A percentile compares a stretch with the other conserved stretches of the same genome.
These are phyloP conservation scores for Candida krabiensis DNA, from an alignment of 805 yeast genomes.

Conservation along the genomic window DNA sequence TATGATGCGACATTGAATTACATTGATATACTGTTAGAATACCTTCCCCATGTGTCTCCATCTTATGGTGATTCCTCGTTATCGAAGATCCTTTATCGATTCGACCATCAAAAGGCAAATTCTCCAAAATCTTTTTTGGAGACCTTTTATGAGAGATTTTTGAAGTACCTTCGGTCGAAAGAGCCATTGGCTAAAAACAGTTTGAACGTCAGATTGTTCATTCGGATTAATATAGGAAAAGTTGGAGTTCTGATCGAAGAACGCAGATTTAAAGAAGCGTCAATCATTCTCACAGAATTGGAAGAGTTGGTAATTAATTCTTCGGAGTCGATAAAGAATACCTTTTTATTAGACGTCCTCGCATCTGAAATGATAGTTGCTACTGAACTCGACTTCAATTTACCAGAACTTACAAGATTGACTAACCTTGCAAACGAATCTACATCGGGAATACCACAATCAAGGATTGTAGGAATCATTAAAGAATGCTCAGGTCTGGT, in stretches of 20 bases:
- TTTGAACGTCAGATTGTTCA: slow-evolving; percentile 41
- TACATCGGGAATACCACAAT: slow-evolving; percentile 71
- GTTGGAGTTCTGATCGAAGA: slow-evolving; percentile 38
- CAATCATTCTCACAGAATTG: slow-evolving; percentile 34
- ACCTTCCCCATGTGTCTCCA: slow-evolving; percentile 15
- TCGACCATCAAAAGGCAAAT: slow-evolving; percentile 23
- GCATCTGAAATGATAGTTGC: slow-evolving; percentile 64
- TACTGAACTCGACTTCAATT: slow-evolving; percentile 37
- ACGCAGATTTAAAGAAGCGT: slow-evolving; percentile 33
- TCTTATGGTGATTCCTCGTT: slow-evolving; percentile 32
- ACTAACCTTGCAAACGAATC: slow-evolving; percentile 49
- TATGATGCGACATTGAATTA: slow-evolving; percentile 13
- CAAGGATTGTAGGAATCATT: slow-evolving; percentile 70
- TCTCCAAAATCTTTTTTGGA: slow-evolving; percentile 17
- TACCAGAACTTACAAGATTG: slow-evolving; percentile 41
- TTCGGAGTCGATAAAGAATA: slow-evolving; percentile 45
- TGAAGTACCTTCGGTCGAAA: slow-evolving; percentile 14
- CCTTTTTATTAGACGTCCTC: slow-evolving; percentile 59
- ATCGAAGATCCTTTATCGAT: slow-evolving; percentile 29
- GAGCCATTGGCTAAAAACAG: slow-evolving; percentile 13
- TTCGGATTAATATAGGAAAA: slow-evolving; percentile 47
- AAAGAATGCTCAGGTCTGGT: slow-evolving; percentile 76
- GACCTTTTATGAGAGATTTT: slow-evolving; percentile 22
- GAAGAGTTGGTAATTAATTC: slow-evolving; percentile 38
- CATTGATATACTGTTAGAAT: slow-evolving; percentile 22